Evolutionary conservation across 768 basidiomycete species (phyloP).

Genomic region (Agaricus blazei): DNA sequence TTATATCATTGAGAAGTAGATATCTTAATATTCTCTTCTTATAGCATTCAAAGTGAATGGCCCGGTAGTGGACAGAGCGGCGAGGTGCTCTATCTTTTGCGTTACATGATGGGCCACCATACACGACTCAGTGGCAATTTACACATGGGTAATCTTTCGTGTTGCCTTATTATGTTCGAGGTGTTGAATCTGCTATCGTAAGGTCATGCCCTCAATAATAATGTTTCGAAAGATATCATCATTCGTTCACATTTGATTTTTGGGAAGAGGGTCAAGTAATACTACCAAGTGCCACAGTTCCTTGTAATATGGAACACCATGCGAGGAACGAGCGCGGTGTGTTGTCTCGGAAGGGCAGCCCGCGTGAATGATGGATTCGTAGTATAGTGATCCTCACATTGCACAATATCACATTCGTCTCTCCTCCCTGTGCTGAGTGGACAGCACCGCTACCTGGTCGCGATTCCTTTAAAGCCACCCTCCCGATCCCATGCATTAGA

Average conservation of each 20-base stretch:
- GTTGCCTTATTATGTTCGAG: neutral
- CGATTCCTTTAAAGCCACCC: too few species aligned
- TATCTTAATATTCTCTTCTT: constrained; percentile 7
- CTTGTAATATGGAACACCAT: too few species aligned
- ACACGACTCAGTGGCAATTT: constrained; percentile 85
- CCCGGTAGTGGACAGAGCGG: constrained; percentile 54
- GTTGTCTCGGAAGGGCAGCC: too few species aligned
- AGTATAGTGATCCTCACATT: too few species aligned
- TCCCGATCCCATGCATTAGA: too few species aligned
- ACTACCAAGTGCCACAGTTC: neutral
- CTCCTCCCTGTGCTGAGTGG: too few species aligned
- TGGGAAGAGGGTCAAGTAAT: constrained; percentile 80
- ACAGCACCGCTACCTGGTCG: too few species aligned
- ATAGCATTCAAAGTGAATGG: neutral
- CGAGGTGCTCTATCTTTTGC: constrained; percentile 65
- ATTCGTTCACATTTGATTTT: constrained; percentile 80
- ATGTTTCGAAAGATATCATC: constrained; percentile 93
- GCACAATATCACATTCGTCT: too few species aligned
- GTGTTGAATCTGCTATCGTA: neutral
- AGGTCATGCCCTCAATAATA: constrained; percentile 91
- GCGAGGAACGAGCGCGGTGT: too few species aligned
- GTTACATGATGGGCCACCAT: constrained; percentile 94
- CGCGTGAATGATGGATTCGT: too few species aligned
- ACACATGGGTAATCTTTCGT: constrained; percentile 69
- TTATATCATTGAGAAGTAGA: constrained; percentile 78